phyloP scores from a whole-genome alignment of 306 rosid species.

The Sesbania bispinosa region DNA sequence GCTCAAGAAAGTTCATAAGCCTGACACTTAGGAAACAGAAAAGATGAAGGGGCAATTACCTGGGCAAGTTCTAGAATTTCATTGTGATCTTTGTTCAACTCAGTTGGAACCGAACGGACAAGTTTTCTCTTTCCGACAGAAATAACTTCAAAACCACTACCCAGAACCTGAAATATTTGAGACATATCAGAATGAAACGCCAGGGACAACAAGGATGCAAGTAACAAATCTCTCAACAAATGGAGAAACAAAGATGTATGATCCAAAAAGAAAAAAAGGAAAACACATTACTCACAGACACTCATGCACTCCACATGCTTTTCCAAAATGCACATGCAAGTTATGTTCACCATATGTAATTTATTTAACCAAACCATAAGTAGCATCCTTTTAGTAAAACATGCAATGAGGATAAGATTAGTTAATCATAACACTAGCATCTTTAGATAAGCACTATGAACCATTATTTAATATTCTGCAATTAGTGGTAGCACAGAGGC shows the following conservation, averaged over 20 bases:
- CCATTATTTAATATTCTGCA: background rate
- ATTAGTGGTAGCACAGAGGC: background rate
- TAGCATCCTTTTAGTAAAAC: background rate
- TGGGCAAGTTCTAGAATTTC: slow-evolving; percentile 97
- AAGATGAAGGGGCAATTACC: slow-evolving; percentile 41
- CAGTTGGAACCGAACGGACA: slow-evolving; percentile 97
- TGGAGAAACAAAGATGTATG: background rate
- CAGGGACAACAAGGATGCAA: slow-evolving; percentile 6
- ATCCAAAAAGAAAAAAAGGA: background rate
- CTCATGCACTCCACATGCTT: background rate
- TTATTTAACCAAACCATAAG: slow-evolving; percentile 4
- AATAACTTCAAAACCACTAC: slow-evolving; percentile 94
- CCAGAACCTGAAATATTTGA: slow-evolving; percentile 63
- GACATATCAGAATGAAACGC: slow-evolving; percentile 4
- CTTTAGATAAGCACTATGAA: background rate
- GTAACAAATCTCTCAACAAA: background rate
- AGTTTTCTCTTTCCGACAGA: slow-evolving; percentile 91
- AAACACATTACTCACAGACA: background rate
- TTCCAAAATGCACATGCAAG: slow-evolving; percentile 4
- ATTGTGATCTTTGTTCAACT: slow-evolving; percentile 94
- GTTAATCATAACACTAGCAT: background rate
- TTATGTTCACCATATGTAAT: background rate
- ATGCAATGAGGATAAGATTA: background rate
- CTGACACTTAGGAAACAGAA: background rate
- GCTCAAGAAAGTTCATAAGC: background rate